A percentile compares a stretch with the other conserved stretches of the same genome.
These are phyloP conservation scores for Akanthomyces uredinophilus DNA, from an alignment of 2,329 filamentous ascomycete genomes.

Conservation along the genomic window DNA sequence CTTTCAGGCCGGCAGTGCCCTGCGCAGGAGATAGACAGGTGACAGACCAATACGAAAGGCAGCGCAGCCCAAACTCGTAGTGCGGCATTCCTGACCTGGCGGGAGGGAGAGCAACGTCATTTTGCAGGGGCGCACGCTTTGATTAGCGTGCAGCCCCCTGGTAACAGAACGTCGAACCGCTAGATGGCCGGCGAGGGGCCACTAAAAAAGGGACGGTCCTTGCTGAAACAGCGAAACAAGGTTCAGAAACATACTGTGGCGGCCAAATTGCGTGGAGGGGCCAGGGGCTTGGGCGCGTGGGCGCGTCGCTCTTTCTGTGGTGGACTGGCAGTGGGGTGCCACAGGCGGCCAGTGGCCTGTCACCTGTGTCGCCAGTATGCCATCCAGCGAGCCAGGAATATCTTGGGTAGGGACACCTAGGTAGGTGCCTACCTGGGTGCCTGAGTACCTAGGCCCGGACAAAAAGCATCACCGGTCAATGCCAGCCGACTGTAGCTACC, in stretches of 20 bases:
- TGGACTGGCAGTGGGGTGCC: too few relatives aligned
- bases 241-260: background rate
- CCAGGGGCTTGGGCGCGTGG: background rate
- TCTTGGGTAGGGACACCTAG: too few relatives aligned
- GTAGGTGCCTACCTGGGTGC: too few relatives aligned
- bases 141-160: background rate
- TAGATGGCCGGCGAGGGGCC: background rate
- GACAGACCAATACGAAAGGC: background rate
- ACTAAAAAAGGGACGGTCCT: background rate
- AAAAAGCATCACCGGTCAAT: too few relatives aligned
- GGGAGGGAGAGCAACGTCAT: conserved; percentile 5
- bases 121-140: background rate
- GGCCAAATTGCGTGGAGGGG: background rate
- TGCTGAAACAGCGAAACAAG: conserved; percentile 8
- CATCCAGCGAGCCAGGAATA: background rate
- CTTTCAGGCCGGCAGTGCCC: background rate
- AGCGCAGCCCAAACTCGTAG: conserved; percentile 4
- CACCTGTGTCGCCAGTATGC: too few relatives aligned
- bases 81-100: background rate
- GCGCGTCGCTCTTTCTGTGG: too few relatives aligned
- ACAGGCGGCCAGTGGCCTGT: too few relatives aligned
- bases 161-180: background rate
- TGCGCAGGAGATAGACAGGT: background rate
- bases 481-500: too few relatives aligned
- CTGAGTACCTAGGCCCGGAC: too few relatives aligned